Conservation (phyloP, 1,284 basidiomycete genomes). For the Phellopilus nigrolimitatus region DNA sequence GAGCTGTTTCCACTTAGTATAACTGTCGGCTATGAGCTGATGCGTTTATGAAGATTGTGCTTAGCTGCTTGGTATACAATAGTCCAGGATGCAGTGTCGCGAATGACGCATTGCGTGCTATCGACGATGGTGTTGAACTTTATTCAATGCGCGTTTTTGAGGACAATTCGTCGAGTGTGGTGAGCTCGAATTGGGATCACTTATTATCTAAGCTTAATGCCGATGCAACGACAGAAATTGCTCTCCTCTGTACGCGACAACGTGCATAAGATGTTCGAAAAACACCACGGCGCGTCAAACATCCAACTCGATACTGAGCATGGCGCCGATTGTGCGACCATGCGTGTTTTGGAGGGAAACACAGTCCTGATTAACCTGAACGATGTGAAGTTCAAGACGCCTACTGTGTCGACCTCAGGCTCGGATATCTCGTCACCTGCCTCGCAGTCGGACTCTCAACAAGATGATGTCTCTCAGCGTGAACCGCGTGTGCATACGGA, state of each 20-base stretch:
- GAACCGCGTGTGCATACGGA: not conserved
- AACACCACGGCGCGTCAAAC: slow-evolving; percentile 7
- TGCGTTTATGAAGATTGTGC: slow-evolving; percentile 13
- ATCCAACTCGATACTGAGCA: not conserved
- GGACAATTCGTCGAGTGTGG: slow-evolving; percentile 8
- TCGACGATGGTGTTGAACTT: slow-evolving; percentile 16
- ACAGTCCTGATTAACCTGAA: slow-evolving; percentile 15
- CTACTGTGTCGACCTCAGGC: not conserved
- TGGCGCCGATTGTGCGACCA: slow-evolving; percentile 9
- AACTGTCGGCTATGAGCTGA: not conserved
- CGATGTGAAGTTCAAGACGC: not conserved
- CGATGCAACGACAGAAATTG: slow-evolving; percentile 13
- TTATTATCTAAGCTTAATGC: not conserved
- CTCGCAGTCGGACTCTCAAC: slow-evolving; percentile 6
- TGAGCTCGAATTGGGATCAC: not conserved
- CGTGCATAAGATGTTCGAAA: slow-evolving; percentile 9
- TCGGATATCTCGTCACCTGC: slow-evolving; percentile 11
- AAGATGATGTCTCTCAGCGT: not conserved
- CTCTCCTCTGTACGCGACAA: slow-evolving; percentile 8
- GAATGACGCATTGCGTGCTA: slow-evolving; percentile 9
- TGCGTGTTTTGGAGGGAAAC: slow-evolving; percentile 16
- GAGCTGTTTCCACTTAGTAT: slow-evolving; percentile 22
- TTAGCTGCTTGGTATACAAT: slow-evolving; percentile 17
- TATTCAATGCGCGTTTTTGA: slow-evolving; percentile 13
- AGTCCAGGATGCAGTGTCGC: slow-evolving; percentile 13